phyloP scores from a whole-genome alignment of 1,139 yeast genomes.

The Kodamaea ohmeri region DNA sequence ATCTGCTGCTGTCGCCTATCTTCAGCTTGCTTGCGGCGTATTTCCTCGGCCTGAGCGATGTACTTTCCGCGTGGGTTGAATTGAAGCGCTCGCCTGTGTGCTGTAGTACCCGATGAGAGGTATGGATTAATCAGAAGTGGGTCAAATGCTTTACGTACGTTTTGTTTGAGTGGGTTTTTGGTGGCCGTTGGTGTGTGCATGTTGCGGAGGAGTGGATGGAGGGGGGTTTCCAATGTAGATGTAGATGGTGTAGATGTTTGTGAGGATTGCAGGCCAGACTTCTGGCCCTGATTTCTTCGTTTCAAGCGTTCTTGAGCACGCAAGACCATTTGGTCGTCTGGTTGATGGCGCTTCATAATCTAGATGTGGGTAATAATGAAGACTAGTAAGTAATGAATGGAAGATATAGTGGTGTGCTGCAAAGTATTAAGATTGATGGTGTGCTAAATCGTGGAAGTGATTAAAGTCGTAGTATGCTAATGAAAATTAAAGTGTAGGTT shows the following conservation, averaged over 20 bases:
- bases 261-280: no score
- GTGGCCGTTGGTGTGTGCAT: conserved; percentile 1
- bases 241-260: not conserved
- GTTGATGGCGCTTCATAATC: conserved; percentile 2
- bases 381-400: not conserved
- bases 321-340: conserved; percentile 2
- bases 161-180: conserved; percentile 14
- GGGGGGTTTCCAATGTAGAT: not conserved
- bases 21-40: conserved; percentile 39
- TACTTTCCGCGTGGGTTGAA: conserved; percentile 64
- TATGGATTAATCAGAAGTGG: conserved; percentile 57
- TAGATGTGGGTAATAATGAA: not conserved
- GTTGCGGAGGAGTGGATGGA: conserved; percentile 3
- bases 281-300: no score
- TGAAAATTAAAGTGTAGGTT: no score
- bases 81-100: conserved; percentile 31
- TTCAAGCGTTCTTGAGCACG: conserved; percentile 5
- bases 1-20: conserved; percentile 20
- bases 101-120: conserved; percentile 34
- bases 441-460: no score
- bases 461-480: no score
- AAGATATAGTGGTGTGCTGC: no score
- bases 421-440: no score
- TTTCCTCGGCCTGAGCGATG: conserved; percentile 52
- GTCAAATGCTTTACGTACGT: conserved; percentile 36